phyloP scores from a whole-genome alignment of 306 rosid genomes.

The Fragaria ananassa region DNA sequence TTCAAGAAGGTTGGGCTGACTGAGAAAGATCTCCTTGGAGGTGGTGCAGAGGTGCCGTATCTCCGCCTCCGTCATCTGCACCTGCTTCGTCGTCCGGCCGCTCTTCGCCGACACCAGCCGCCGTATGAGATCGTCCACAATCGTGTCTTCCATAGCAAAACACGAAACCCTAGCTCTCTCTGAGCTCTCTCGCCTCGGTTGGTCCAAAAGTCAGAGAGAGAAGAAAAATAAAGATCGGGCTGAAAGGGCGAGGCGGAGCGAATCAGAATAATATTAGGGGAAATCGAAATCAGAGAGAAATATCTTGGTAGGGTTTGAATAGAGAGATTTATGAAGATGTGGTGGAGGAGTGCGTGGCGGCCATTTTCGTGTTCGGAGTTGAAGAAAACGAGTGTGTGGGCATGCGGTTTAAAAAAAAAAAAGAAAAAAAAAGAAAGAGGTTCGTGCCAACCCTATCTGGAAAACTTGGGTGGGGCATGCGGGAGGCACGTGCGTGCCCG shows the following conservation, averaged over 20 bases:
- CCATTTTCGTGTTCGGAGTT: conserved; percentile 37
- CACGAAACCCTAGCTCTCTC: conserved; percentile 17
- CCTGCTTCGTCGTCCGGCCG: conserved; percentile 73
- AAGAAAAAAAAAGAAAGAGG: neutral
- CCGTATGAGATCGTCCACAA: conserved; percentile 60
- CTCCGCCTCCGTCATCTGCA: conserved; percentile 65
- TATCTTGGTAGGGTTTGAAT: neutral
- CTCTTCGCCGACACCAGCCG: conserved; percentile 60
- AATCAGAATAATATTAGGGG: neutral
- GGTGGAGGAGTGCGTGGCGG: conserved; percentile 32
- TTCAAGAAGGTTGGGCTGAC: conserved; percentile 83
- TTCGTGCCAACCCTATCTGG: conserved; percentile 9
- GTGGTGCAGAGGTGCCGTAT: conserved; percentile 54
- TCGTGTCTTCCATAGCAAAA: conserved; percentile 49
- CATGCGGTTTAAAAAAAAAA: neutral
- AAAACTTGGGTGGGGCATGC: neutral
- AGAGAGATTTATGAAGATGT: neutral
- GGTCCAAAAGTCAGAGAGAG: neutral
- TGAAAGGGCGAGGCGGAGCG: neutral
- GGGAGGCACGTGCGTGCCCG: conserved; percentile 4
- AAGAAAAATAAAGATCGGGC: neutral
- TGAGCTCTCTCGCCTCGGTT: neutral
- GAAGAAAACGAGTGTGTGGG: neutral
- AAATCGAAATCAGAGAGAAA: neutral
- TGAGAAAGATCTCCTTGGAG: conserved; percentile 71